phyloP scores from a whole-genome alignment of 1,139 yeast genomes.

The Yamadazyma aaseri region DNA sequence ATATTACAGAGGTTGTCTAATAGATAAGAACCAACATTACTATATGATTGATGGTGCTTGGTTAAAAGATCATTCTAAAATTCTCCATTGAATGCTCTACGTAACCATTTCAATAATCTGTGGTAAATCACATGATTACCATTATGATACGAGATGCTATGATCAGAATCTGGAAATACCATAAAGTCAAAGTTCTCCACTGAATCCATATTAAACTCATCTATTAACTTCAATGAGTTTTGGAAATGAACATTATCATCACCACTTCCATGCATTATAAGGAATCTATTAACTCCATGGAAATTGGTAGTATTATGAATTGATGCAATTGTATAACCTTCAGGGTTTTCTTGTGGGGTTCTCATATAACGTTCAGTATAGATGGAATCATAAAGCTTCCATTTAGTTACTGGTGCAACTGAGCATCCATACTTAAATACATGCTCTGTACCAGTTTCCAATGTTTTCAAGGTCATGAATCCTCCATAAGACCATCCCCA shows the following conservation, averaged over 20 bases:
- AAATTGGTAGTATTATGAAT: slow-evolving; percentile 51
- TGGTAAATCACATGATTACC: slow-evolving; percentile 67
- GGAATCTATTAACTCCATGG: slow-evolving; percentile 53
- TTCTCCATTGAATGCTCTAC: slow-evolving; percentile 21
- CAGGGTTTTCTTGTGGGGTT: slow-evolving; percentile 59
- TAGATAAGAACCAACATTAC: no score
- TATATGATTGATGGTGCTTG: no score
- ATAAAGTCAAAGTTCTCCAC: slow-evolving; percentile 72
- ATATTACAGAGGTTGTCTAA: no score
- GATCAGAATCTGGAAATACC: slow-evolving; percentile 80
- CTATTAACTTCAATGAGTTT: slow-evolving; percentile 63
- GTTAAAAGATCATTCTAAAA: no score
- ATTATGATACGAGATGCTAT: slow-evolving; percentile 67
- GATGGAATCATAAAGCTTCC: slow-evolving; percentile 73
- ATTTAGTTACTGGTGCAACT: slow-evolving; percentile 80
- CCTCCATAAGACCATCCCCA: slow-evolving; percentile 93
- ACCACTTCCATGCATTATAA: slow-evolving; percentile 77
- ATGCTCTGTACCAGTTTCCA: slow-evolving; percentile 63
- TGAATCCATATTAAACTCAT: slow-evolving; percentile 53
- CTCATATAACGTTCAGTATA: slow-evolving; percentile 81
- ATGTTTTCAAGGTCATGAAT: slow-evolving; percentile 67
- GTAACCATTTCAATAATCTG: slow-evolving; percentile 59
- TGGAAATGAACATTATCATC: slow-evolving; percentile 84
- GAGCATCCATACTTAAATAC: slow-evolving; percentile 69
- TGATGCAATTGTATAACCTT: slow-evolving; percentile 55